phyloP scores from a whole-genome alignment of 768 basidiomycete species.

The Mycena sanguinolenta region DNA sequence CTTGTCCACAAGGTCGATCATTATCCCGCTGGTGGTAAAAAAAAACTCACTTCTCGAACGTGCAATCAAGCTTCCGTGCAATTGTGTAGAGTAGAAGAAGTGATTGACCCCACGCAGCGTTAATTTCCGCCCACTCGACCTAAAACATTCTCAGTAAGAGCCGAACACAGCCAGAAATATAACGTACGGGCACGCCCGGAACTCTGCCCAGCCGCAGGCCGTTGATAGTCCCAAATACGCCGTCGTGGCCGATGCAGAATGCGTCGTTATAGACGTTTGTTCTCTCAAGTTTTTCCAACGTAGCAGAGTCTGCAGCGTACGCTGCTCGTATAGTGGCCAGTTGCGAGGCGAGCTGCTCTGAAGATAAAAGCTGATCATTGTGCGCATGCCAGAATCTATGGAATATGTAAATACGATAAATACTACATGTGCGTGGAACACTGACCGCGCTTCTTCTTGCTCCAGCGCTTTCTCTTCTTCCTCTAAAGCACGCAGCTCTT shows the following conservation, averaged over 20 bases:
- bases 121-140: slow-evolving; percentile 99
- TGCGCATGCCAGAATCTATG: slow-evolving; percentile 86
- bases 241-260: slow-evolving; percentile 95
- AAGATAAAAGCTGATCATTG: slow-evolving; percentile 76
- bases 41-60: slow-evolving; percentile 81
- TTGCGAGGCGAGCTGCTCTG: slow-evolving; percentile 77
- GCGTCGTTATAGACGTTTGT: slow-evolving; percentile 97
- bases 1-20: slow-evolving; percentile 53
- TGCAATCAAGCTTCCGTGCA: slow-evolving; percentile 90
- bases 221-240: slow-evolving; percentile 98
- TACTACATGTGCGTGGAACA: slow-evolving; percentile 30
- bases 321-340: slow-evolving; percentile 81
- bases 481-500: slow-evolving; percentile 78
- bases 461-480: slow-evolving; percentile 84
- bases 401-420: slow-evolving; percentile 15
- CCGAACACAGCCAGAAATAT: slow-evolving; percentile 3
- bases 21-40: slow-evolving; percentile 2
- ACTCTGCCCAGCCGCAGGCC: slow-evolving; percentile 92
- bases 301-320: slow-evolving; percentile 81
- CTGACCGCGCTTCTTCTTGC: slow-evolving; percentile 87
- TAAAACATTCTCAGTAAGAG: slow-evolving; percentile 44
- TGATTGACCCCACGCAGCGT: slow-evolving; percentile 98
- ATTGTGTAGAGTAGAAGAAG: slow-evolving; percentile 92
- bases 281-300: slow-evolving; percentile 86
- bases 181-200: slow-evolving; percentile 80